Base-by-base conservation (phyloP, 2,329 filamentous ascomycete species). In the Apiospora malaysiana region DNA sequence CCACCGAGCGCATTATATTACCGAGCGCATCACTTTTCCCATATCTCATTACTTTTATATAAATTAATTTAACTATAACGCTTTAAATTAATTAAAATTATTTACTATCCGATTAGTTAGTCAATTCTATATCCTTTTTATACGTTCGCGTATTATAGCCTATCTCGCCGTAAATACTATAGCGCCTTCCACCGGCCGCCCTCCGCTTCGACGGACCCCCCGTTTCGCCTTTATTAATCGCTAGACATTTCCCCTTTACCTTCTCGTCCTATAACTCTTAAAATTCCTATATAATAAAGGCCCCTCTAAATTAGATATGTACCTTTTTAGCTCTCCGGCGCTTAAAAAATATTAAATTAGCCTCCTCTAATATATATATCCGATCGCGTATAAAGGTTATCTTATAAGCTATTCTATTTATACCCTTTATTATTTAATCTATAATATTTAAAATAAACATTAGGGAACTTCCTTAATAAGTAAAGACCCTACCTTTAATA, bases 71-170 rank as follows among this genome's bases (percentile, higher is more conserved):
- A n/a, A n/a, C n/a, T n/a, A n/a, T n/a, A n/a, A n/a, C n/a, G n/a
- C 45, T 47, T 47, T 47, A n/a, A n/a, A 46, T 46, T 46, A 46
- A 46, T n/a, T 46, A 46, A 46, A 46, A n/a, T n/a, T 46, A 46
- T n/a, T 46, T 18, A 6, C 4, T 46, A 46, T 46, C 8, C 16
- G 18, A 46, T 21, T 46, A 16, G 18, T n/a, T n/a, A n/a, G 6
- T 46, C 7, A n/a, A 46, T 46, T 46, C 7, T 46, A 46, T 21
- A 21, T n/a, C 45, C 18, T 46, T 46, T 46, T 21, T 46, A 46
- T 46, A 46, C n/a, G 6, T 46, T 46, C 8, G 8, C 4, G 8
- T n/a, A 46, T 46, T 46, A 46, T 46, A n/a, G n/a, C 45, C 45
- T 46, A 21, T 46, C 8, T 46, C 4, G 4, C 18, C 18, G 18